Percentiles rank a stretch among this genome's conserved stretches.
Evolutionary conservation across 1,139 yeast species (phyloP).

Genomic region (Suhomyces chickasaworum): DNA sequence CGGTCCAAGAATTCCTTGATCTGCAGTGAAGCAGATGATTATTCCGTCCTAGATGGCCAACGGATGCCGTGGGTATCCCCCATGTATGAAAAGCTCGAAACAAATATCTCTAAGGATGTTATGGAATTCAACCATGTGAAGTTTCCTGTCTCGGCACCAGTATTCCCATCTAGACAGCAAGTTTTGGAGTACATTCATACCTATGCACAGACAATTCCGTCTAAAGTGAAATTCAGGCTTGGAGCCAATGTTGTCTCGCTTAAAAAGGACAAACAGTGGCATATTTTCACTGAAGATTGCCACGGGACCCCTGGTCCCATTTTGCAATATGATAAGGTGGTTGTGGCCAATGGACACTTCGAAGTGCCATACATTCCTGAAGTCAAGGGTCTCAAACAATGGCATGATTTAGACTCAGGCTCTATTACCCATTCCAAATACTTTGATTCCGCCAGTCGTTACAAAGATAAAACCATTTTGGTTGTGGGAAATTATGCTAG

Average conservation of each 20-base stretch:
- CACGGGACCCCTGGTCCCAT: neutral
- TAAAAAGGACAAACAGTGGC: conserved; percentile 21
- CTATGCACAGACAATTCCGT: conserved; percentile 37
- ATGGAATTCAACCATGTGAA: conserved; percentile 45
- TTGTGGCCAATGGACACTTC: conserved; percentile 54
- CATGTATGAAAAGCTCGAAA: conserved; percentile 50
- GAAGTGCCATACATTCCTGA: conserved; percentile 48
- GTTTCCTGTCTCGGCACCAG: conserved; percentile 33
- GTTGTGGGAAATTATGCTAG: conserved; percentile 51
- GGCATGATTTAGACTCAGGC: conserved; percentile 35
- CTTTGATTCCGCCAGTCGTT: conserved; percentile 35
- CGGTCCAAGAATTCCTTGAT: conserved; percentile 29
- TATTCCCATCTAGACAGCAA: conserved; percentile 40
- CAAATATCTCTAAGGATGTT: conserved; percentile 43
- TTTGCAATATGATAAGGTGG: conserved; percentile 41
- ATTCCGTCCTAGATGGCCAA: too few species aligned
- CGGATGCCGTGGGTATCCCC: conserved; percentile 35
- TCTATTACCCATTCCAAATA: conserved; percentile 48
- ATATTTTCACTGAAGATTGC: conserved; percentile 15
- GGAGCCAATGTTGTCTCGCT: conserved; percentile 8
- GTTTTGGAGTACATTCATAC: conserved; percentile 39
- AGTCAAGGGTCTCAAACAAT: conserved; percentile 41
- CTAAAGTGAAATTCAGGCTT: conserved; percentile 5
- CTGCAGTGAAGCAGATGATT: neutral
- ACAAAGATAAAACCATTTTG: conserved; percentile 41